Evolutionary conservation across 2,329 filamentous ascomycete genomes (phyloP), one percentile per base, ranked within the genome.

Genomic region (Aspergillus neoniger): DNA sequence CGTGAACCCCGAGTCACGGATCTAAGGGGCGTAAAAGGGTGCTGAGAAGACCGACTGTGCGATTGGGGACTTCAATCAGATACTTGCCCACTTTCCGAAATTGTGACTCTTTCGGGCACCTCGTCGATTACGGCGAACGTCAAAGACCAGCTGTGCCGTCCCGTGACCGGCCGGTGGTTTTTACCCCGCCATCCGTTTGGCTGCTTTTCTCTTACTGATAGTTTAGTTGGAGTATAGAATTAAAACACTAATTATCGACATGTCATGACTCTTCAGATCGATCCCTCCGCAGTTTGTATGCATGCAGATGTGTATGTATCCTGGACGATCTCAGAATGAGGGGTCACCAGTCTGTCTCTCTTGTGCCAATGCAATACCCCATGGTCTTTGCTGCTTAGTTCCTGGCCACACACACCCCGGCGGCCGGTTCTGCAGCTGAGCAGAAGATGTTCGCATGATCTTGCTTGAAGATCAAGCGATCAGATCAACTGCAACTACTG

Each of bases 61-160:
- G 48, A 60, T 57, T 51, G 51, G 43, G 59, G 63, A 63, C 65
- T 36, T 59, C 47, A 59, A 59, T 55, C 60, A 59, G 53, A 60
- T 56, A 58, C 66, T 51, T 51, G 63, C 65, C 71, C 67, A 72
- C 69, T 69, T 69, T 72, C 64, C 60, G 47, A 63, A 67, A 66
- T 69, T 68, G 69, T 74, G 72, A 74, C 70, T 74, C 72, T 70
- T 71, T 71, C 63, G 64, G 64, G 60, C 52, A 41, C 55, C 39
- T 62, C 57, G 66, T 59, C 53, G 51, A 61, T 71, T 67, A 64
- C 72, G 72, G 72, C 25, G 60, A 55, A 56, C 55, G 56, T 53
- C n/a, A 60, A 36, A 15, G 58, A 70, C 72, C 71, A 73, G 15
- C 52, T 19, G 15, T 19, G 67, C 41, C 21, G 48, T 66, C 66